Conservation (phyloP, 331 rosid genomes). For the Prunus yedoensis region DNA sequence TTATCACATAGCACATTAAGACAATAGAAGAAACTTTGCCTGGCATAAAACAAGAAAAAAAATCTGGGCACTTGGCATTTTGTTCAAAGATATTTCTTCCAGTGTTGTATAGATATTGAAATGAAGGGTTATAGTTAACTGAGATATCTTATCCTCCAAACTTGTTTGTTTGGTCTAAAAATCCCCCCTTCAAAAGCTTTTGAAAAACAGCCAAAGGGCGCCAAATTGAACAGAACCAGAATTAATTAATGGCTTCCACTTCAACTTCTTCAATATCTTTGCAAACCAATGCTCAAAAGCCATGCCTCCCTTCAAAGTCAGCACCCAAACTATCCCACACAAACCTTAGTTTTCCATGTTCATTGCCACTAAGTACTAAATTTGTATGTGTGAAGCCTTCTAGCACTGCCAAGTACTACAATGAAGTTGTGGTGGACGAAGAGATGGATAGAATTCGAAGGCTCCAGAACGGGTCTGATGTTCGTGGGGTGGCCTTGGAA, state of each 20-base stretch:
- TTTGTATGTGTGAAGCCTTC: conserved; percentile 24
- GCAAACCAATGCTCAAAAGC: conserved; percentile 32
- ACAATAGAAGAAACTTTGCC: background rate
- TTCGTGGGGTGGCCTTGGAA: conserved; percentile 80
- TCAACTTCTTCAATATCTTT: conserved; percentile 39
- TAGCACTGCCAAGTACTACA: conserved; percentile 47
- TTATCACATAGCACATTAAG: background rate
- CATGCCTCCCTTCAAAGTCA: conserved; percentile 26
- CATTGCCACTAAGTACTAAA: conserved; percentile 32
- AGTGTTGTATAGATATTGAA: conserved; percentile 26
- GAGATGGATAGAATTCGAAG: conserved; percentile 75
- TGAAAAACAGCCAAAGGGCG: conserved; percentile 47
- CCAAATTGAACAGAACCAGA: conserved; percentile 28
- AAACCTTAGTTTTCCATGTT: conserved; percentile 35
- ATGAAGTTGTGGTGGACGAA: conserved; percentile 67
- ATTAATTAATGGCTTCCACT: conserved; percentile 41
- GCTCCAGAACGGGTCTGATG: conserved; percentile 93
- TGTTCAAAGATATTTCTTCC: conserved; percentile 38
- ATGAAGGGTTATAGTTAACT: conserved; percentile 49
- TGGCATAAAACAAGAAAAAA: conserved; percentile 35
- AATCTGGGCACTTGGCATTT: conserved; percentile 44
- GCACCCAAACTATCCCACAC: conserved; percentile 23
- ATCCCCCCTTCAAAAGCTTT: conserved; percentile 3
- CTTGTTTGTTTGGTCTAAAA: conserved; percentile 29
- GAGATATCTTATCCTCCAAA: conserved; percentile 55